Evolutionary conservation across 169 alveolate genomes (phyloP).

Genomic region (Cyclospora cayetanensis): DNA sequence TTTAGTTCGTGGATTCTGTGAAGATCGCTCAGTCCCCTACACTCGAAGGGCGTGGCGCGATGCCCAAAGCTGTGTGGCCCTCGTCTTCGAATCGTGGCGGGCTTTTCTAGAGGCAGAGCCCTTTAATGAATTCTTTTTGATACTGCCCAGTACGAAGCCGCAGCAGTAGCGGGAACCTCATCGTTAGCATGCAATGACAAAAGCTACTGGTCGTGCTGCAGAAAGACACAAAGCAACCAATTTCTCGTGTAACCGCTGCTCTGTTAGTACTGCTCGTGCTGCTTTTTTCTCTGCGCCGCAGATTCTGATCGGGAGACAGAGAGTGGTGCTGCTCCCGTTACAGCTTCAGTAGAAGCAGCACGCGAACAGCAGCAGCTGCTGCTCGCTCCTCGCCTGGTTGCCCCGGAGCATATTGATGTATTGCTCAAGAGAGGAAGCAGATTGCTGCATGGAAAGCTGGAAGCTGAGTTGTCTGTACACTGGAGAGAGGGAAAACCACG

Average conservation of each 20-base stretch:
- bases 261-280: slow-evolving; percentile 19
- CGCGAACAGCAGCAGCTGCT: slow-evolving; percentile 42
- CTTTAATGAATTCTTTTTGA: slow-evolving; percentile 44
- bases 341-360: slow-evolving; percentile 1
- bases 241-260: background rate
- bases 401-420: background rate
- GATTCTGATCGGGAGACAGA: background rate
- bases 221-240: background rate
- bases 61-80: background rate
- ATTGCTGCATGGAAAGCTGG: slow-evolving; percentile 29
- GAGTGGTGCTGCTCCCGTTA: background rate
- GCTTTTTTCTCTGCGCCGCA: background rate
- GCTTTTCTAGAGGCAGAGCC: slow-evolving; percentile 45
- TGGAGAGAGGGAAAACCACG: slow-evolving; percentile 62
- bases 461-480: slow-evolving; percentile 65
- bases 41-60: background rate
- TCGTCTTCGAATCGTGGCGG: slow-evolving; percentile 53
- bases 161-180: background rate
- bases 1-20: background rate
- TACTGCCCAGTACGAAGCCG: background rate
- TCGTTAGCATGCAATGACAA: background rate
- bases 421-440: slow-evolving; percentile 27
- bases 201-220: background rate
- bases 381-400: slow-evolving; percentile 38
- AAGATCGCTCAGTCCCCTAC: slow-evolving; percentile 14